Conservation (phyloP, 2,329 filamentous ascomycete genomes). For the Fusarium equiseti region DNA sequence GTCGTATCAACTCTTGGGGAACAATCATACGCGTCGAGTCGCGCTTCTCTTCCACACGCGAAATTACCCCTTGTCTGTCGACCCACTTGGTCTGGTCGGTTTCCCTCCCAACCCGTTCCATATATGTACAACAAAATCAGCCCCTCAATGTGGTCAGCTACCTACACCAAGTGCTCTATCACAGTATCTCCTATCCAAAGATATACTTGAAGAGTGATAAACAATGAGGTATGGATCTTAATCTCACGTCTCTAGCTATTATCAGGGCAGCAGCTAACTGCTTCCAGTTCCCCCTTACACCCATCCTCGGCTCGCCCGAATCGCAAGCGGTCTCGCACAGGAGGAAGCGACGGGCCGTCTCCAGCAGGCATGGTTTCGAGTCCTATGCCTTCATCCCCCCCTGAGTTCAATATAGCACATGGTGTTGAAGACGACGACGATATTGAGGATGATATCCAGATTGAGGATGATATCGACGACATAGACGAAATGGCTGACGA, state of each 20-base stretch:
- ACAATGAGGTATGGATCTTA: constrained; percentile 30
- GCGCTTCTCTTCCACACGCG: constrained; percentile 44
- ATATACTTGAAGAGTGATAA: constrained; percentile 12
- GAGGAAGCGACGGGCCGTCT: constrained; percentile 64
- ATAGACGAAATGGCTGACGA: constrained; percentile 86
- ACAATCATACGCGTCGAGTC: constrained; percentile 57
- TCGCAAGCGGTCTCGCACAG: constrained; percentile 68
- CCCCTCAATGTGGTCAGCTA: constrained; percentile 36
- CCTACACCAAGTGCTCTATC: constrained; percentile 6
- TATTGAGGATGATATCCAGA: constrained; percentile 76
- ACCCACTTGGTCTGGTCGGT: constrained; percentile 37
- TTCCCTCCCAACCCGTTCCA: constrained; percentile 36
- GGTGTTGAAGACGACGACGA: constrained; percentile 79
- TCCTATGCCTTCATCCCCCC: constrained; percentile 75
- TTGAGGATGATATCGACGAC: constrained; percentile 80
- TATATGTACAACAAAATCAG: constrained; percentile 26
- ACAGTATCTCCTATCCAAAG: constrained; percentile 10
- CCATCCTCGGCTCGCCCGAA: constrained; percentile 74
- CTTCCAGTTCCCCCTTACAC: constrained; percentile 80
- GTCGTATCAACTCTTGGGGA: fast-evolving
- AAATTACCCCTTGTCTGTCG: constrained; percentile 41
- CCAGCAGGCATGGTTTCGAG: constrained; percentile 67
- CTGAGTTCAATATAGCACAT: constrained; percentile 71
- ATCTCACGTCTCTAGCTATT: neutral
- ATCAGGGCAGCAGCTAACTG: constrained; percentile 19